Conservation (phyloP, 2,329 filamentous ascomycete genomes). For the Colletotrichum sp. region DNA sequence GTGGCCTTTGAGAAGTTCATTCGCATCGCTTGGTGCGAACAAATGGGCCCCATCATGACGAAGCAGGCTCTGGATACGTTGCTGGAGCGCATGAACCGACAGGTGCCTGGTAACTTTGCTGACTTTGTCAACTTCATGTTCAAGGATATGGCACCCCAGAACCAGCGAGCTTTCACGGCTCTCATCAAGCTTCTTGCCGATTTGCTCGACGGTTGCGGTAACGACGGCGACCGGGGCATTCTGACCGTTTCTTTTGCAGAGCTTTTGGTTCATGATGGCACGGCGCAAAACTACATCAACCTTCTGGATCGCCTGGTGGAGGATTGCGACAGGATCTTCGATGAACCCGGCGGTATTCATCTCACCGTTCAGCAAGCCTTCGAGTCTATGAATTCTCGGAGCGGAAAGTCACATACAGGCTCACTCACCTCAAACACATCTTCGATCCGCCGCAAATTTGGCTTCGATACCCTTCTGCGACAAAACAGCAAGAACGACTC, state of each 20-base stretch:
- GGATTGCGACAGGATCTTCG: conserved; percentile 88
- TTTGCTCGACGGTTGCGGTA: conserved; percentile 85
- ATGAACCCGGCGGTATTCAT: conserved; percentile 50
- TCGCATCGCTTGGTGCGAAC: conserved; percentile 83
- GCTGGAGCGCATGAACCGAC: conserved; percentile 69
- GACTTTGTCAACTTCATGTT: conserved; percentile 71
- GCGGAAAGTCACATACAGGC: conserved; percentile 67
- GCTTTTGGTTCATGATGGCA: conserved; percentile 77
- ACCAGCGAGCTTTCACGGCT: conserved; percentile 77
- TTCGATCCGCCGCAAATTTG: conserved; percentile 83
- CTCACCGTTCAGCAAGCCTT: conserved; percentile 44
- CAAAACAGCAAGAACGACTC: conserved; percentile 78
- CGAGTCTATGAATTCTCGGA: conserved; percentile 65
- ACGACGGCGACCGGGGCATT: conserved; percentile 88
- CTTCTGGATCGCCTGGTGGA: conserved; percentile 87
- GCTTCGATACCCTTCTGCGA: conserved; percentile 75
- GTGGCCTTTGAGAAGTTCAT: conserved; percentile 94
- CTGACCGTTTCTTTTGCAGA: conserved; percentile 90
- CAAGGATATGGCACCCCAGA: conserved; percentile 70
- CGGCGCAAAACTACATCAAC: conserved; percentile 84
- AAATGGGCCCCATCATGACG: conserved; percentile 85
- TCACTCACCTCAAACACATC: conserved; percentile 87
- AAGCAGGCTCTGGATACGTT: conserved; percentile 72
- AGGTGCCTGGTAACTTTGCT: conserved; percentile 74
- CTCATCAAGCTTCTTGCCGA: conserved; percentile 87